phyloP scores from a whole-genome alignment of 768 basidiomycete species.

The Amanita exitialis region DNA sequence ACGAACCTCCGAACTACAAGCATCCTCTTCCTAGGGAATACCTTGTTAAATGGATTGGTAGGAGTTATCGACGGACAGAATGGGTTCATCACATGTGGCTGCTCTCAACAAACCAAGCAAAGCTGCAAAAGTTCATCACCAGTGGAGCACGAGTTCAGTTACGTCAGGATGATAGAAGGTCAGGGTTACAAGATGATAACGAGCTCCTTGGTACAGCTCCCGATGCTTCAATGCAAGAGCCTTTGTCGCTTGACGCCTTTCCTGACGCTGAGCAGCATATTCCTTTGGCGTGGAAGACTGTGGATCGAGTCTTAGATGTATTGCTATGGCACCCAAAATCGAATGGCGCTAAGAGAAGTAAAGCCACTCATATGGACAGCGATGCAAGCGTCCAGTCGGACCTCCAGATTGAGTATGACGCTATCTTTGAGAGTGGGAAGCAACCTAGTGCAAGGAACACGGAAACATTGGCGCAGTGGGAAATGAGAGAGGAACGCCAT shows the following conservation, averaged over 20 bases:
- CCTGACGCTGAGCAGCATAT: constrained; percentile 68
- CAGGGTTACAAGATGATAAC: constrained; percentile 23
- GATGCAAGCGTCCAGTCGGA: constrained; percentile 16
- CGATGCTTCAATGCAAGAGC: constrained; percentile 15
- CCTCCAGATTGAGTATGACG: constrained; percentile 21
- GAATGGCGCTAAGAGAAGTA: constrained; percentile 13
- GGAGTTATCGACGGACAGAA: constrained; percentile 69
- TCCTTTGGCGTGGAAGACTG: constrained; percentile 73
- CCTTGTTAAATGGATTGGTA: constrained; percentile 78
- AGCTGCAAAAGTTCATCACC: constrained; percentile 68
- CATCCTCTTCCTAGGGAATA: constrained; percentile 76
- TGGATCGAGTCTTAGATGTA: constrained; percentile 88
- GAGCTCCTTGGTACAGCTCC: constrained; percentile 31
- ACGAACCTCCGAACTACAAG: constrained; percentile 42
- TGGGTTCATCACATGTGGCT: constrained; percentile 97
- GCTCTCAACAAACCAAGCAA: constrained; percentile 48
- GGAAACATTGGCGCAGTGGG: constrained; percentile 58
- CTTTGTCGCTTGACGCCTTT: constrained; percentile 29
- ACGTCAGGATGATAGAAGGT: constrained; percentile 40
- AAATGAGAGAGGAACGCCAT: constrained; percentile 27
- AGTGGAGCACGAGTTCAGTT: constrained; percentile 56
- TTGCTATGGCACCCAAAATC: constrained; percentile 45
- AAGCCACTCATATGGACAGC: constrained; percentile 11
- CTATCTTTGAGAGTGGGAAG: constrained; percentile 49
- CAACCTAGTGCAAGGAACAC: constrained; percentile 45